phyloP scores from a whole-genome alignment of 2,329 filamentous ascomycete genomes.

The Cercospora brassicicola region DNA sequence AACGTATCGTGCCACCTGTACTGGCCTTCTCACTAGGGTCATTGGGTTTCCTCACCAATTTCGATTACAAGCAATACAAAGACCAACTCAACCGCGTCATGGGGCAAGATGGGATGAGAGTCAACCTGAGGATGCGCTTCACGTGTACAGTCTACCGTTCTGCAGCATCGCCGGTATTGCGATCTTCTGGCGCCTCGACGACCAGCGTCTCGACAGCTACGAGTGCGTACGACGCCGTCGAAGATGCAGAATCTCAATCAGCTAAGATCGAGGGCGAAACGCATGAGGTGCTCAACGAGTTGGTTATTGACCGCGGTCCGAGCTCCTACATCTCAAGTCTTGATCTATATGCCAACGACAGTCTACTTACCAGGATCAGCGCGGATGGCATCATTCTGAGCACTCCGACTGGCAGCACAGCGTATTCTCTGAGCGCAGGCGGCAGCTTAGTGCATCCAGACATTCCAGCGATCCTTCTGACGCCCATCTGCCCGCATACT shows the following conservation, averaged over 20 bases:
- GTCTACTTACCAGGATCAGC: constrained; percentile 91
- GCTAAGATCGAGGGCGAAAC: constrained; percentile 85
- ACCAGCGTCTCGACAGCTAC: constrained; percentile 37
- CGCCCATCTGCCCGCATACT: constrained; percentile 95
- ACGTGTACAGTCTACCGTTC: constrained; percentile 93
- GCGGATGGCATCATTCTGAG: constrained; percentile 98
- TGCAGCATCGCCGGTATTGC: constrained; percentile 38
- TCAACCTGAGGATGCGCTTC: constrained; percentile 97
- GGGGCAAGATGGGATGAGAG: constrained; percentile 93
- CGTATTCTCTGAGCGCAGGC: constrained; percentile 92
- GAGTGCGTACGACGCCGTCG: constrained; percentile 16
- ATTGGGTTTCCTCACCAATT: constrained; percentile 84
- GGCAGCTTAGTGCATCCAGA: constrained; percentile 95
- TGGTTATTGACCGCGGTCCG: constrained; percentile 95
- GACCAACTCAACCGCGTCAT: constrained; percentile 83
- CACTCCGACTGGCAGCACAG: constrained; percentile 85
- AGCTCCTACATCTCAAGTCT: constrained; percentile 96
- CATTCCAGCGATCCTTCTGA: constrained; percentile 93
- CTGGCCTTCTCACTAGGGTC: constrained; percentile 82
- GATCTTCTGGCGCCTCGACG: constrained; percentile 31
- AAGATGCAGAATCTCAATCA: constrained; percentile 44
- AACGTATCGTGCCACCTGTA: constrained; percentile 80
- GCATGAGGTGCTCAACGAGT: constrained; percentile 96
- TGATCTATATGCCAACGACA: constrained; percentile 92
- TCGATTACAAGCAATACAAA: constrained; percentile 85